Base-by-base conservation (phyloP, 768 basidiomycete genomes). In the Lactifluus rugatus region DNA sequence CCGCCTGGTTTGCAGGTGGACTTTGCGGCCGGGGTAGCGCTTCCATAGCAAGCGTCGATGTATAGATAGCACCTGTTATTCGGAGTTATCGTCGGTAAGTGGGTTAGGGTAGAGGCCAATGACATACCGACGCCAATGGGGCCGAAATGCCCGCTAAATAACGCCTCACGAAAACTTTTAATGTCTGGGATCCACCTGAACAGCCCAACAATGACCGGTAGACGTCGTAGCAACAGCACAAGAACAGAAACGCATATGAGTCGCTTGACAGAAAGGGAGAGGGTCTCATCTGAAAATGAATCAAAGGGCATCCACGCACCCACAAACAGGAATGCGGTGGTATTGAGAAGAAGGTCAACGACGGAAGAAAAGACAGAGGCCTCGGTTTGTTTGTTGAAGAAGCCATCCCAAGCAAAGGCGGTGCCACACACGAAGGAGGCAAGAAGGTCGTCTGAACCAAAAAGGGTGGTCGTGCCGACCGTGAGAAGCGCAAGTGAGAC, bases 261-360 rank as follows among this genome's bases (percentile, higher is more conserved):
- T 28, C 93, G 76, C 89, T 93, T 92, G 10, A 89, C 84, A 44
- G 76, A 80, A 49, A 99, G 74, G 2, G 85, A 85, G 64, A 87
- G 75, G 44, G 72, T 75, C 9, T 73, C 71, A 68, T 90, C 78
- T 58, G 76, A 73, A 75, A 95, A 98, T 49, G 78, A 77, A 66
- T 78, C 70, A 72, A 99, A 98, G 1, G 96, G 96, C 81, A 94
- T 94, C 85, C 94, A 93, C 34, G 95, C 94, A 60, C 96, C 96
- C 60, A 98, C 87, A 68, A 88, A 97, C 51, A 97, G 84, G 74
- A 98, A 97, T 3, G 89, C 89, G 28, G 93, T 91, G 61, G 93
- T 81, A 73, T 97, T 97, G 81, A 96, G 95, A 57, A 98, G 77
- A 63, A 97, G 75, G 71, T 98, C 92, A 67, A 98, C 92, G 65